Percentiles rank a stretch among this genome's conserved stretches.
Conservation (phyloP, 305 asterid species). For the Nicotiana rustica region DNA sequence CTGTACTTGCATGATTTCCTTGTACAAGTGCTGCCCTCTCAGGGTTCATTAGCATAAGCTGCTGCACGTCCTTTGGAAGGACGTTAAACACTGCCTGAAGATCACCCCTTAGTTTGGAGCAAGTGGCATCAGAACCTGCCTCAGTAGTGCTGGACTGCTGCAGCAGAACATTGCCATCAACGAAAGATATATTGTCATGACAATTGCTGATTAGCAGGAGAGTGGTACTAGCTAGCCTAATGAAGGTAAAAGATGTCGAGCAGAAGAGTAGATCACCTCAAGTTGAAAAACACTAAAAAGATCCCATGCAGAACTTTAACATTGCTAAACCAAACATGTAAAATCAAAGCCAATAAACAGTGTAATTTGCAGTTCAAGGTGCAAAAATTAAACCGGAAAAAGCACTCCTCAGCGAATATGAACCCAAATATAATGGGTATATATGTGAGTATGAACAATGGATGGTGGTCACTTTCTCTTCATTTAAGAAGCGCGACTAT, state of each 20-base stretch:
- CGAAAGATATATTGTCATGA: conserved; percentile 27
- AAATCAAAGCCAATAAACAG: too few relatives aligned
- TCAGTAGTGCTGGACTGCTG: conserved; percentile 64
- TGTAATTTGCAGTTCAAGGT: too few relatives aligned
- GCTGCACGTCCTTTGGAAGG: conserved; percentile 81
- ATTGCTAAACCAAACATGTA: not conserved
- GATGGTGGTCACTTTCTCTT: not conserved
- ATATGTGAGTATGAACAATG: conserved; percentile 23
- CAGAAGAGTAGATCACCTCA: conserved; percentile 26
- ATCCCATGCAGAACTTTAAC: not conserved
- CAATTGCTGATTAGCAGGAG: conserved; percentile 13
- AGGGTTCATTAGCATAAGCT: conserved; percentile 86
- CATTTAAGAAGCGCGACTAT: not conserved
- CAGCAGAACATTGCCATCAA: conserved; percentile 40
- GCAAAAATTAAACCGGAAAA: too few relatives aligned
- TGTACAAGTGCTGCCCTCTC: conserved; percentile 68
- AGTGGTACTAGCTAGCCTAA: not conserved
- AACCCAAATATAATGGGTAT: not conserved
- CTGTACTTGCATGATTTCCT: conserved; percentile 44
- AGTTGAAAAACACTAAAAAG: not conserved
- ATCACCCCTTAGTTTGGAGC: conserved; percentile 80
- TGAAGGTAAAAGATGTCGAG: conserved; percentile 13
- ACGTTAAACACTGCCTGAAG: conserved; percentile 69
- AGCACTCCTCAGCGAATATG: too few relatives aligned
- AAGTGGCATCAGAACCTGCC: conserved; percentile 62